A percentile compares a stretch with the other conserved stretches of the same genome.
Conservation (phyloP, 2,329 filamentous ascomycete genomes). For the Neurospora sp. region DNA sequence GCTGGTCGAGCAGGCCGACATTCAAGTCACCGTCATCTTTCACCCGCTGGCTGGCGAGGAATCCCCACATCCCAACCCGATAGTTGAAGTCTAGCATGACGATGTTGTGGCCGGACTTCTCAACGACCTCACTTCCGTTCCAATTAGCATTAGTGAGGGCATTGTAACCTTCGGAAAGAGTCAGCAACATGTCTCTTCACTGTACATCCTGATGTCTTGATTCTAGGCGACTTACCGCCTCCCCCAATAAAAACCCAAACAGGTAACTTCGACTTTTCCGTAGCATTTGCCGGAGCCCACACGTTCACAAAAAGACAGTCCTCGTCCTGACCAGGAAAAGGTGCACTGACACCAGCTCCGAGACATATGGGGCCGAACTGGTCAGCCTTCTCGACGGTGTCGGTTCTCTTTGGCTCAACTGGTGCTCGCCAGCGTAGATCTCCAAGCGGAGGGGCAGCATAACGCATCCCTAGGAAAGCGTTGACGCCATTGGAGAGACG, state of each 20-base stretch:
- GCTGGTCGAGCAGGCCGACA: slow-evolving; percentile 54
- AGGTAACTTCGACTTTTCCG: slow-evolving; percentile 32
- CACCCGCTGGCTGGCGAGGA: slow-evolving; percentile 48
- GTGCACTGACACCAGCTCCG: slow-evolving; percentile 25
- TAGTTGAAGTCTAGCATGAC: slow-evolving; percentile 55
- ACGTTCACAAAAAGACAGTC: slow-evolving; percentile 37
- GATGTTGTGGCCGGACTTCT: slow-evolving; percentile 33
- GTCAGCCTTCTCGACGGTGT: slow-evolving; percentile 26
- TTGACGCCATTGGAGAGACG: slow-evolving; percentile 29
- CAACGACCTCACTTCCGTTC: slow-evolving; percentile 38
- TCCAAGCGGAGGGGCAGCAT: slow-evolving; percentile 40
- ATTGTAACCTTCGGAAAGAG: slow-evolving; percentile 29
- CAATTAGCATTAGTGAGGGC: slow-evolving; percentile 40
- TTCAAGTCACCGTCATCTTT: slow-evolving; percentile 49
- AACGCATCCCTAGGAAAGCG: slow-evolving; percentile 40
- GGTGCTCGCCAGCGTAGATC: slow-evolving; percentile 43
- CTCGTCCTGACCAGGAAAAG: slow-evolving; percentile 20
- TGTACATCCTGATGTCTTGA: not conserved
- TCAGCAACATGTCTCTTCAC: not conserved
- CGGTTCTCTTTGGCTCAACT: slow-evolving; percentile 27
- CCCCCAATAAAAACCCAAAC: slow-evolving; percentile 46
- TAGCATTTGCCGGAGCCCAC: slow-evolving; percentile 32
- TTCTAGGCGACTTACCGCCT: slow-evolving; percentile 22
- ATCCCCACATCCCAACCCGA: slow-evolving; percentile 52
- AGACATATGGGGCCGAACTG: slow-evolving; percentile 39